These are phyloP conservation scores for Dendryphion nanum DNA, from an alignment of 2,329 filamentous ascomycete species.

Conservation along the genomic window DNA sequence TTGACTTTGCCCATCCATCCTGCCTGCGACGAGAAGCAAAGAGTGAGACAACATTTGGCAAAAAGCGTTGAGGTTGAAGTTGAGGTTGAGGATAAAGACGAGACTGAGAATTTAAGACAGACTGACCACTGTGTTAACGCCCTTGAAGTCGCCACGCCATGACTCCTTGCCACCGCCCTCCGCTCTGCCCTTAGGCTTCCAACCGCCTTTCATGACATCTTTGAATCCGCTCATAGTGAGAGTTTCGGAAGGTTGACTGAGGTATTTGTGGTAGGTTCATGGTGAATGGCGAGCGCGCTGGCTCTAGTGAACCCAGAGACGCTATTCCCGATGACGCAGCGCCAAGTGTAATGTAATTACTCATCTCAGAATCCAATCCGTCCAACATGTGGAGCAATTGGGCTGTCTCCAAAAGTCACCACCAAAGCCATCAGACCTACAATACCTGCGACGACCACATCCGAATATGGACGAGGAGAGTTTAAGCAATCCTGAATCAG, in stretches of 20 bases:
- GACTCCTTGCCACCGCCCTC: slow-evolving; percentile 34
- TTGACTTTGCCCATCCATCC: slow-evolving; percentile 60
- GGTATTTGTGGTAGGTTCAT: slow-evolving; percentile 1
- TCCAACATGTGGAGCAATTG: no score
- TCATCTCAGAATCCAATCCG: no score
- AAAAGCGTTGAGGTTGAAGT: background rate
- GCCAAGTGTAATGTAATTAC: no score
- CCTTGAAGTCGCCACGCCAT: slow-evolving; percentile 51
- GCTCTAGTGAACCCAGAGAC: no score
- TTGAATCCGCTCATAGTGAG: slow-evolving; percentile 36
- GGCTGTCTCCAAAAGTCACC: no score
- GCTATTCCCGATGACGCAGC: no score
- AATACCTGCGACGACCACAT: no score
- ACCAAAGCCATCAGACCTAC: no score
- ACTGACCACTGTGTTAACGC: slow-evolving; percentile 53
- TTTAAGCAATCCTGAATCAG: no score
- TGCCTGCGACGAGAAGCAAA: slow-evolving; percentile 41
- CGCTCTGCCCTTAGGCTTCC: slow-evolving; percentile 45
- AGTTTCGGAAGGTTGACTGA: background rate
- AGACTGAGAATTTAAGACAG: no score
- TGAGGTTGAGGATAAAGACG: background rate
- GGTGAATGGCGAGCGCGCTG: no score
- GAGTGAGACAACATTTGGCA: slow-evolving; percentile 1
- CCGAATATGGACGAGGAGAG: no score
- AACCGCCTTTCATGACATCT: slow-evolving; percentile 48